Percentiles rank a stretch among this genome's conserved stretches.
Conservation (phyloP, 2,329 filamentous ascomycete species). For the Sclerotinia nivalis region DNA sequence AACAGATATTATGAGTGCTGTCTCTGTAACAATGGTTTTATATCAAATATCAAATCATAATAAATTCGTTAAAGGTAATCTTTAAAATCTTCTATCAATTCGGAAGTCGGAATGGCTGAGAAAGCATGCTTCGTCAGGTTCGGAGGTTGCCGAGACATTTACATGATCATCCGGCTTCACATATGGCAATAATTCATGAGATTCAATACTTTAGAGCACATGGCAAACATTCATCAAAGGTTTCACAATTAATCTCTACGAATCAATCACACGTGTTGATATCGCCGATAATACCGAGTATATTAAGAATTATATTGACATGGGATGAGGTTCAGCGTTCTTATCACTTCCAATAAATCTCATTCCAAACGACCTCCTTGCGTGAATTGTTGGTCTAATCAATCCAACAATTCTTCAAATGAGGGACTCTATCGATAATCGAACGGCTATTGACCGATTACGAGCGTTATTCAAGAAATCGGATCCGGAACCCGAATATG, state of each 20-base stretch:
- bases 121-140: neutral
- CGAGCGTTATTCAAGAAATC: constrained; percentile 33
- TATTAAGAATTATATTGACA: constrained; percentile 2
- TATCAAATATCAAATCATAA: too few species aligned
- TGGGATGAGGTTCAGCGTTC: constrained; percentile 8
- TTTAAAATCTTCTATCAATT: too few species aligned
- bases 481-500: constrained; percentile 34
- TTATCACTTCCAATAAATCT: neutral
- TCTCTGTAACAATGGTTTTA: neutral
- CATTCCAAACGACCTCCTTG: constrained; percentile 20
- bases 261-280: constrained; percentile 22
- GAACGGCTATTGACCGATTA: constrained; percentile 33
- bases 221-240: constrained; percentile 25
- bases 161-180: constrained; percentile 10
- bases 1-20: neutral
- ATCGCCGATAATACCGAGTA: constrained; percentile 13
- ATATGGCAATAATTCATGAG: neutral
- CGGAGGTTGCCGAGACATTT: constrained; percentile 16
- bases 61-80: too few species aligned
- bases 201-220: constrained; percentile 18
- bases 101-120: neutral
- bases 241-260: constrained; percentile 20
- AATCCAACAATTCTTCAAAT: constrained; percentile 6
- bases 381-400: constrained; percentile 1
- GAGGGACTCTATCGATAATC: constrained; percentile 22